These are phyloP conservation scores for Chlorella sp. DNA, from an alignment of 139 green algal species.

Conservation along the genomic window DNA sequence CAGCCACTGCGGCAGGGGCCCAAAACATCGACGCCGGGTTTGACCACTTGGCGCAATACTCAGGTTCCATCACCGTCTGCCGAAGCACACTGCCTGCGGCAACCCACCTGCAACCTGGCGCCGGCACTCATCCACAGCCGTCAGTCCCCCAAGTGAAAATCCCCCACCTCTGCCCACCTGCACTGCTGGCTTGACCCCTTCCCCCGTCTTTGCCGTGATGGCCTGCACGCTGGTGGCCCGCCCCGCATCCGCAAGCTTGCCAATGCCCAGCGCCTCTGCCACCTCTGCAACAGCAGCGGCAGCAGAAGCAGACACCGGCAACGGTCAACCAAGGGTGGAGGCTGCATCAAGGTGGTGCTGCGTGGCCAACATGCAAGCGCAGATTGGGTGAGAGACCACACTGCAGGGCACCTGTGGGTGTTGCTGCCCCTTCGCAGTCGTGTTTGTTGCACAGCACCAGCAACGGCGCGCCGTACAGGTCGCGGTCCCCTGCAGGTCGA, in stretches of 20 bases:
- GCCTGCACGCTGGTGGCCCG: conserved; percentile 66
- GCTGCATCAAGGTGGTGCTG: too few relatives aligned
- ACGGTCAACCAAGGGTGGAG: too few relatives aligned
- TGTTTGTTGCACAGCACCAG: conserved; percentile 96
- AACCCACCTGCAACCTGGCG: neutral
- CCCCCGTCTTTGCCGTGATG: conserved; percentile 74
- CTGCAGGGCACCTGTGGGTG: neutral
- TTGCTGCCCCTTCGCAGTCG: conserved; percentile 59
- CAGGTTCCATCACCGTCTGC: too few relatives aligned
- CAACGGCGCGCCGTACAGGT: conserved; percentile 86
- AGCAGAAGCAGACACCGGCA: too few relatives aligned
- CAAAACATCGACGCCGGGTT: neutral
- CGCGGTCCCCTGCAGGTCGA: conserved; percentile 44
- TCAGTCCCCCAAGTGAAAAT: too few relatives aligned
- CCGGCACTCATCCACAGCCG: neutral
- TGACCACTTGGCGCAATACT: too few relatives aligned
- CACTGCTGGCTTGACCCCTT: conserved; percentile 72
- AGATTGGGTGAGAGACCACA: too few relatives aligned
- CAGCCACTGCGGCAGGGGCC: conserved; percentile 77
- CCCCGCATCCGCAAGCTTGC: conserved; percentile 25
- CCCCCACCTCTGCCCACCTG: neutral
- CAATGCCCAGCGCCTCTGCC: conserved; percentile 63
- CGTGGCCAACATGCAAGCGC: too few relatives aligned
- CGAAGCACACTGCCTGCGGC: too few relatives aligned
- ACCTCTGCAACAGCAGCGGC: conserved; percentile 41